Conservation (phyloP, 192 early-diverging fungal species). For the Funneliformis geosporum region DNA sequence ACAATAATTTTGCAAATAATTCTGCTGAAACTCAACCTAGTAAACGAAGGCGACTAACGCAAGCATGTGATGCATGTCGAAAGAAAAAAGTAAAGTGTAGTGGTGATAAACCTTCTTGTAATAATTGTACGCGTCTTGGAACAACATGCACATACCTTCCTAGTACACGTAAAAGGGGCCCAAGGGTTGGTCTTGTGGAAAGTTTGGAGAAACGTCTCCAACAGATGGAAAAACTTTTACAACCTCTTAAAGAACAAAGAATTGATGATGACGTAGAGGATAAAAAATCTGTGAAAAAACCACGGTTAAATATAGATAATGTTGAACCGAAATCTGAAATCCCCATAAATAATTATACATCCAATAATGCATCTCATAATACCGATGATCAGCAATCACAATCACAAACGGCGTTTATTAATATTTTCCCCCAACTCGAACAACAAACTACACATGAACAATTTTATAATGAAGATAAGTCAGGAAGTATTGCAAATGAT, state of each 20-base stretch:
- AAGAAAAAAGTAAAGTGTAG: slow-evolving; percentile 69
- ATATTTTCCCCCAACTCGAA: neutral
- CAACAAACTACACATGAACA: neutral
- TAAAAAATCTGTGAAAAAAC: slow-evolving; percentile 20
- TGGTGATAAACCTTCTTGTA: slow-evolving; percentile 78
- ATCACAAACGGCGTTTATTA: neutral
- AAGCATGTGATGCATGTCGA: slow-evolving; percentile 73
- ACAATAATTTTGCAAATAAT: neutral
- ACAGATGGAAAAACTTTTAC: slow-evolving; percentile 74
- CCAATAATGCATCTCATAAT: neutral
- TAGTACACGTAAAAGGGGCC: slow-evolving; percentile 86
- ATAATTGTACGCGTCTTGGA: slow-evolving; percentile 72
- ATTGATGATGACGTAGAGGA: slow-evolving; percentile 24
- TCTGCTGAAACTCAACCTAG: neutral
- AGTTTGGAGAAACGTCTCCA: slow-evolving; percentile 73
- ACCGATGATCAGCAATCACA: neutral
- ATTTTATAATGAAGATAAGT: neutral
- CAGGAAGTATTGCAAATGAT: neutral
- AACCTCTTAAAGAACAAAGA: slow-evolving; percentile 38
- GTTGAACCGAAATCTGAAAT: neutral
- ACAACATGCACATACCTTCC: slow-evolving; percentile 78
- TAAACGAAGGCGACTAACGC: slow-evolving; percentile 67
- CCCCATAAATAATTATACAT: neutral
- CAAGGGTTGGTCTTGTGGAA: slow-evolving; percentile 79
- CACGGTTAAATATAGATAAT: neutral